Evolutionary conservation across 352 stramenopile species (phyloP), one percentile per base, ranked within the genome.

Genomic region (Phytophthora idaei): DNA sequence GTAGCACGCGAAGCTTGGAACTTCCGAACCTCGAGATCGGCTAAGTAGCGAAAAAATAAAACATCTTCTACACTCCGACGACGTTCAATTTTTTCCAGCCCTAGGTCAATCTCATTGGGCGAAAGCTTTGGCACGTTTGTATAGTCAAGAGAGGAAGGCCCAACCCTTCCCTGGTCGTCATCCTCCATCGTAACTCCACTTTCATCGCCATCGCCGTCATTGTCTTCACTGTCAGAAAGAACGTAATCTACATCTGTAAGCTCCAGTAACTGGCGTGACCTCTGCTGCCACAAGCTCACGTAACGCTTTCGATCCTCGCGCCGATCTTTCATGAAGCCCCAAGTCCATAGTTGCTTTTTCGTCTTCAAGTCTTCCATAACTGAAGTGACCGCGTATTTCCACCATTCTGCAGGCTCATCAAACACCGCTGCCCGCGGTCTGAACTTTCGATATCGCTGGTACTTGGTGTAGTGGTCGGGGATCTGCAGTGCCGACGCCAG

Each of bases 1-100:
- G 49, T 62, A 54, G 34, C 55, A 47, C 46, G 58, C 3, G 41
- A 66, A 53, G 55, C 74, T 45, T 77, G 60, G 28, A 69, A 48
- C 42, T 80, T 80, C 47, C 61, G 59, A 67, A 89, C 37, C 42
- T 85, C 57, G 49, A 84, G 51, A 56, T 96, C 87, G 4, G 78
- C 86, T 48, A 95, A 61, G 53, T 90, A 95, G 17, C 89, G 86
- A 47, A 96, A 96, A 57, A 95, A 89, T 9, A 95, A 68, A 4
- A 96, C 80, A 32, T 96, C 89, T 71, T 95, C 89, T 12, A 95
- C 71, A 32, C 70, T 78, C 48, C 88, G 72, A n/a, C 81, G 74
- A 14, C 73, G 68, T 51, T 96, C 89, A 52, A 96, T 94, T 52
- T 85, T 73, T 66, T 94, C 82, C 7, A 96, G 58, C 12, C 67